A percentile compares a stretch with the other conserved stretches of the same genome.
Conservation (phyloP, 108 stramenopile genomes). For the Fragilariopsis cylindrus region DNA sequence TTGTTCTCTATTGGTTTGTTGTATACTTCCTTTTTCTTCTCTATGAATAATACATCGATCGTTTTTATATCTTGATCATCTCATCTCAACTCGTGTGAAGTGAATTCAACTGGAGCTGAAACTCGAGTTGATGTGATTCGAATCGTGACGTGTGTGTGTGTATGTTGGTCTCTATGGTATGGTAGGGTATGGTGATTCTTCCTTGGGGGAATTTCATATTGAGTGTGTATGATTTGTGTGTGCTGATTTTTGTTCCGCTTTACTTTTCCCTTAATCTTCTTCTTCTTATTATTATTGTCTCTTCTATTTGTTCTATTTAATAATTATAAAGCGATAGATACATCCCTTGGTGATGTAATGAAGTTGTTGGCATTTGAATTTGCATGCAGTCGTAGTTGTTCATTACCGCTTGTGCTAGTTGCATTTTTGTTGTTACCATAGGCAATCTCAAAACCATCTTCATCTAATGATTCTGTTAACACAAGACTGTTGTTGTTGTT, state of each 20-base stretch:
- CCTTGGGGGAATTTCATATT: background rate
- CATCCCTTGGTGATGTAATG: conserved; percentile 9
- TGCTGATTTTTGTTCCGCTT: background rate
- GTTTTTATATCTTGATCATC: too few relatives aligned
- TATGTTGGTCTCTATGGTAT: background rate
- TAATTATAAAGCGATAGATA: background rate
- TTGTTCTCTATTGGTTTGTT: too few relatives aligned
- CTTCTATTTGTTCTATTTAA: background rate
- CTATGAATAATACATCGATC: too few relatives aligned
- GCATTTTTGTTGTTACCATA: background rate
- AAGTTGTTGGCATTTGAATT: background rate
- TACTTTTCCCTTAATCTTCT: background rate
- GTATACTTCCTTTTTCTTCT: too few relatives aligned
- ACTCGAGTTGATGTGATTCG: too few relatives aligned
- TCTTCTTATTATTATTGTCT: background rate
- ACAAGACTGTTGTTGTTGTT: background rate
- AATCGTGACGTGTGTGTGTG: too few relatives aligned
- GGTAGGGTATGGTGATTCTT: background rate
- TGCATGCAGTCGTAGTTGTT: too few relatives aligned
- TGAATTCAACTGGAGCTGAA: too few relatives aligned
- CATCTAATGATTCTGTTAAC: conserved; percentile 10
- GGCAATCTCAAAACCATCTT: conserved; percentile 20
- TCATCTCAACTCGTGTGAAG: too few relatives aligned
- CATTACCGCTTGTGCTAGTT: background rate
- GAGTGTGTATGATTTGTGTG: background rate